A percentile compares a stretch with the other conserved stretches of the same genome.
phyloP scores from a whole-genome alignment of 257 asterid species.

The Salvia hispanica region DNA sequence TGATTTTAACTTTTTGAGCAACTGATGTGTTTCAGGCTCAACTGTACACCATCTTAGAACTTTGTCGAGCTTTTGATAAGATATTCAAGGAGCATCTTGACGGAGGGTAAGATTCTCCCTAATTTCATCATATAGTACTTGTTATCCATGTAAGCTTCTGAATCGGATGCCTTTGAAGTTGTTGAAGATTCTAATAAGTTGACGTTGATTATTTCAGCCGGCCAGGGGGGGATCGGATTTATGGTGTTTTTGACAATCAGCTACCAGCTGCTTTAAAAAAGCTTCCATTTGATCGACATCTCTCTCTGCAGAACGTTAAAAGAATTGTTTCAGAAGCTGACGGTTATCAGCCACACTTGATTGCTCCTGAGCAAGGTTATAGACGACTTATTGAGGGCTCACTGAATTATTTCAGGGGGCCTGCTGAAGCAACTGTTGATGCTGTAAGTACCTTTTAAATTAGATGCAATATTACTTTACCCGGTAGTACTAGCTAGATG shows the following conservation, averaged over 20 bases:
- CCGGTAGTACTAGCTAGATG: background rate
- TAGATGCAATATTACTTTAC: slow-evolving; percentile 5
- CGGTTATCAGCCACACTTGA: slow-evolving; percentile 97
- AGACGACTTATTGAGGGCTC: slow-evolving; percentile 88
- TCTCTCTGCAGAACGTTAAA: slow-evolving; percentile 75
- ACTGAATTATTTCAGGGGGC: slow-evolving; percentile 82
- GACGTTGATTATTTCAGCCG: slow-evolving; percentile 57
- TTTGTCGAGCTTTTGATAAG: slow-evolving; percentile 94
- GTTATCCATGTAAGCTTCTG: background rate
- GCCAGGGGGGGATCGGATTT: slow-evolving; percentile 88
- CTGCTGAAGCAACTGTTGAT: slow-evolving; percentile 94
- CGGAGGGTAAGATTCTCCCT: slow-evolving; percentile 71
- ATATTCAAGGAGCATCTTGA: slow-evolving; percentile 96
- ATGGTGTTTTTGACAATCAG: slow-evolving; percentile 95
- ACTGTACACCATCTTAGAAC: slow-evolving; percentile 87
- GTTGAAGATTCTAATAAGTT: slow-evolving; percentile 26
- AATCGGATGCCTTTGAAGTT: slow-evolving; percentile 3
- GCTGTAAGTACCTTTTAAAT: slow-evolving; percentile 59
- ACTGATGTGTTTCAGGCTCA: slow-evolving; percentile 70
- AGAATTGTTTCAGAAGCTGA: slow-evolving; percentile 94
- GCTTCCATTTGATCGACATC: slow-evolving; percentile 93
- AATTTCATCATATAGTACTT: slow-evolving; percentile 12
- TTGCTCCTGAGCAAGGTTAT: slow-evolving; percentile 98
- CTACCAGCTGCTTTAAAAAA: slow-evolving; percentile 92
- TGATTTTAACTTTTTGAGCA: slow-evolving; percentile 18